A percentile compares a stretch with the other conserved stretches of the same genome.
These are phyloP conservation scores for Acrocalymma vagum DNA, from an alignment of 2,329 filamentous ascomycete species.

Conservation along the genomic window DNA sequence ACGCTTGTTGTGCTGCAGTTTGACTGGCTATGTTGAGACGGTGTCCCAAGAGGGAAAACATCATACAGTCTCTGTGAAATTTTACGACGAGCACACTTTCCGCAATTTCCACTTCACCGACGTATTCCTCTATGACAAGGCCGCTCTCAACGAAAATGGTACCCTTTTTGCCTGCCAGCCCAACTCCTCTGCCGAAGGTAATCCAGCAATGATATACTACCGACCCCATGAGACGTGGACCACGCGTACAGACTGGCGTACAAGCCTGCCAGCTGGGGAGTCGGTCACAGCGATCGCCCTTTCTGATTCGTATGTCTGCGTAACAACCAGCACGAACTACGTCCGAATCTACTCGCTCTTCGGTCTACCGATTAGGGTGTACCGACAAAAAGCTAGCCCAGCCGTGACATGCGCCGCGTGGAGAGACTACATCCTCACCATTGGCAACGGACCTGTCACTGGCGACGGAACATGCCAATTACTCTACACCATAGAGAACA, in stretches of 20 bases:
- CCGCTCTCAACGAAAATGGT: conserved; percentile 85
- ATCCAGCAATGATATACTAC: conserved; percentile 89
- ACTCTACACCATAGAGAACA: conserved; percentile 91
- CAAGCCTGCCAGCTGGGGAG: conserved; percentile 86
- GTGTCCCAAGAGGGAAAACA: conserved; percentile 90
- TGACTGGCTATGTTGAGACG: conserved; percentile 96
- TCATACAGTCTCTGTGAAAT: conserved; percentile 93
- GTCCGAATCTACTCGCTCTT: conserved; percentile 93
- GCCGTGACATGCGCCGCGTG: conserved; percentile 93
- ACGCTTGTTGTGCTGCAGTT: conserved; percentile 90
- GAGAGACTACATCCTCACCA: conserved; percentile 94
- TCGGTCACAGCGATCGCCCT: conserved; percentile 87
- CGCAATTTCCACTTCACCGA: conserved; percentile 98
- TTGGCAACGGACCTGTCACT: conserved; percentile 89
- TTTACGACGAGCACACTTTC: conserved; percentile 92
- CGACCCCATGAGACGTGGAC: conserved; percentile 98
- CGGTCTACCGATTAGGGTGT: conserved; percentile 87
- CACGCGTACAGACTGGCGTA: conserved; percentile 87
- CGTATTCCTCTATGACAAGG: conserved; percentile 94
- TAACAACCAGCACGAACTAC: conserved; percentile 86
- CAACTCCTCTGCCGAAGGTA: conserved; percentile 50
- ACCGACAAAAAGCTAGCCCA: conserved; percentile 88
- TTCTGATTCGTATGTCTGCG: conserved; percentile 89
- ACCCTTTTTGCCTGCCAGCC: conserved; percentile 85
- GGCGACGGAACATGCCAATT: conserved; percentile 80